Evolutionary conservation across 768 basidiomycete genomes (phyloP).

Genomic region (Gyrodon lividus): DNA sequence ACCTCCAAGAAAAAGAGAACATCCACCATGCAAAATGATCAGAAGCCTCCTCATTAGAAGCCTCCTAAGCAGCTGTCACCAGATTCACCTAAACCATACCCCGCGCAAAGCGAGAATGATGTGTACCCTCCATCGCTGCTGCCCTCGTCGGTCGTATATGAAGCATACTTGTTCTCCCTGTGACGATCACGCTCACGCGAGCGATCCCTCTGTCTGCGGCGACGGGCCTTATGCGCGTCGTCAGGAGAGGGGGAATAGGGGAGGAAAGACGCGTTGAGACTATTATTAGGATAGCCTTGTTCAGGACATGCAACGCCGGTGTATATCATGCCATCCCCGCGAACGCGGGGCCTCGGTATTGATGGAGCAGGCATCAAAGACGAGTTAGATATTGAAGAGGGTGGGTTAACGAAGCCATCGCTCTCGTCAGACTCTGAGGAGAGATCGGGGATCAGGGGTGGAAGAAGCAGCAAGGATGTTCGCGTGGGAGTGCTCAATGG

Average conservation of each 20-base stretch:
- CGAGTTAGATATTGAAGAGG: slow-evolving; percentile 19
- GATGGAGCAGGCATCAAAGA: slow-evolving; percentile 5
- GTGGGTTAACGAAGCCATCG: slow-evolving; percentile 45
- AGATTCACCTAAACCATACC: slow-evolving; percentile 1
- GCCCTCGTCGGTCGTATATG: slow-evolving; percentile 8
- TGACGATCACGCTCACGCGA: slow-evolving; percentile 12
- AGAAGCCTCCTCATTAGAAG: too few species aligned
- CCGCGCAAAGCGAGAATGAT: neutral
- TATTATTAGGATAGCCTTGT: slow-evolving; percentile 3
- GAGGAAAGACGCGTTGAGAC: slow-evolving; percentile 5
- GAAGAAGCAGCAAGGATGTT: slow-evolving; percentile 28
- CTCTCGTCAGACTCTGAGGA: slow-evolving; percentile 64
- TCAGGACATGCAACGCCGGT: neutral
- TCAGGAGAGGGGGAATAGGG: slow-evolving; percentile 5
- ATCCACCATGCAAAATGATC: neutral
- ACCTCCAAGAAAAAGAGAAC: neutral
- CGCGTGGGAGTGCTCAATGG: slow-evolving; percentile 12
- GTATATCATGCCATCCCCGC: slow-evolving; percentile 9
- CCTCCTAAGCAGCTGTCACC: slow-evolving; percentile 19
- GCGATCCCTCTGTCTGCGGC: slow-evolving; percentile 12
- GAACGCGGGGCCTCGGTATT: slow-evolving; percentile 14
- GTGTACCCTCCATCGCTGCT: slow-evolving; percentile 7
- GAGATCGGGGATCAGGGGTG: slow-evolving; percentile 59
- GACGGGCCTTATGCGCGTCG: slow-evolving; percentile 10
- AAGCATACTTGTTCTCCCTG: slow-evolving; percentile 4